These are phyloP conservation scores for Suaeda aralocaspica DNA, from an alignment of 148 eudicot species.

Conservation along the genomic window DNA sequence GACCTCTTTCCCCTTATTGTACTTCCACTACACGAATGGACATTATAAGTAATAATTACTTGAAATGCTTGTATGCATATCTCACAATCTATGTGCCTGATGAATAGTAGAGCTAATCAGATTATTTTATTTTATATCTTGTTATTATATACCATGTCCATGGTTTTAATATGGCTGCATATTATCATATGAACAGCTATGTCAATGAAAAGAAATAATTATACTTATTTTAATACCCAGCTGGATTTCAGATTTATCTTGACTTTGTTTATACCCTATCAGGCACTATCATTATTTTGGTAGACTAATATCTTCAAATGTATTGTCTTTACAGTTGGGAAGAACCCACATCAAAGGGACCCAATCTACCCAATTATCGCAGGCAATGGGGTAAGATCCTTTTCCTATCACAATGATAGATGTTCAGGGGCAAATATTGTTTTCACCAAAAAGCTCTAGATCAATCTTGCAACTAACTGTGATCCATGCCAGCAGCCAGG, in stretches of 20 bases:
- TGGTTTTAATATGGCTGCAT: neutral
- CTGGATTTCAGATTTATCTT: conserved; percentile 24
- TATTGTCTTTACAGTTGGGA: conserved; percentile 36
- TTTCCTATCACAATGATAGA: conserved; percentile 1
- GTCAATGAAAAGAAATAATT: neutral
- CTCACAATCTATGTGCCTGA: neutral
- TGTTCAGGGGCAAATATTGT: neutral
- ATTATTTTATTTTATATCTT: too few species aligned
- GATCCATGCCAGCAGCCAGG: too few species aligned
- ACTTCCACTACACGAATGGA: conserved; percentile 31
- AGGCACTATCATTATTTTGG: conserved; percentile 28
- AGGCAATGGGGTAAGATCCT: conserved; percentile 8
- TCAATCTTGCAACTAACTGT: too few species aligned
- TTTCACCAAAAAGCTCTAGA: neutral
- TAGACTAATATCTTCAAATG: conserved; percentile 15
- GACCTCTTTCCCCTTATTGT: conserved; percentile 12
- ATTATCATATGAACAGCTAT: neutral
- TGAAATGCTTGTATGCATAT: neutral
- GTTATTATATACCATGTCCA: neutral
- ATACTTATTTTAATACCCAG: conserved; percentile 7
- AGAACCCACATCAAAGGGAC: conserved; percentile 28
- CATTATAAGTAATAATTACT: conserved; percentile 9
- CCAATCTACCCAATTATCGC: conserved; percentile 19
- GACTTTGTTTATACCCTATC: conserved; percentile 24
- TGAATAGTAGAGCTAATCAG: neutral